Base-by-base conservation (phyloP, 805 yeast genomes). In the Lipomyces chichibuensis region DNA sequence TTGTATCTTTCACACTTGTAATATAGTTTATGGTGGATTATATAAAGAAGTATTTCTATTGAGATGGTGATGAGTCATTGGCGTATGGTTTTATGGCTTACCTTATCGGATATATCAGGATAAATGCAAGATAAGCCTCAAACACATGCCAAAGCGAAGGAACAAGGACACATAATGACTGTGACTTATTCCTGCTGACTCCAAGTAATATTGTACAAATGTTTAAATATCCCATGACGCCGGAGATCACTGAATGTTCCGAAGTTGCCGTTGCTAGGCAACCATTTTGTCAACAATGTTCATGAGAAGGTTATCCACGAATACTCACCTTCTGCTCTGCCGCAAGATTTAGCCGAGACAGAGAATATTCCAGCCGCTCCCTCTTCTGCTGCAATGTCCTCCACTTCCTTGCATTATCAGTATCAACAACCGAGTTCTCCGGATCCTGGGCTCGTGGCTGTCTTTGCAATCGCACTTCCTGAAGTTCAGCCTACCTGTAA, bases 391-490 rank as follows among this genome's bases (percentile, higher is more conserved):
- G 69, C 29, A 74, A 71, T 52, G 64, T 64, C 35, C 61, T 55
- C 46, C 72, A 69, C 51, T 51, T 53, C 17, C 64, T 67, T 49
- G 70, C 55, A 32, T 71, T 69, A 11, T 61, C 70, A 9, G 32
- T 54, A 14, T 57, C 64, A 32, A 9, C 35, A 33, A 25, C 59
- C 13, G 35, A 25, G 32, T 11, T 27, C 20, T 23, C 35, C 17
- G 59, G 27, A 9, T n/a, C 57, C 57, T 13, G 70, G 17, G 37
- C 67, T 51, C 54, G 64, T 20, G 58, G 64, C 51, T 60, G 67
- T 53, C 60, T 66, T 32, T 71, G 69, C 11, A 75, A 54, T 35
- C 77, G 68, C 11, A 70, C 76, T 59, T 72, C 73, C 60, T 75
- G 77, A 6, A 75, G 66, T 51, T 73, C 71, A 0, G 75, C 75